Base-by-base conservation (phyloP, 148 eudicot genomes). In the Cornus controversa region DNA sequence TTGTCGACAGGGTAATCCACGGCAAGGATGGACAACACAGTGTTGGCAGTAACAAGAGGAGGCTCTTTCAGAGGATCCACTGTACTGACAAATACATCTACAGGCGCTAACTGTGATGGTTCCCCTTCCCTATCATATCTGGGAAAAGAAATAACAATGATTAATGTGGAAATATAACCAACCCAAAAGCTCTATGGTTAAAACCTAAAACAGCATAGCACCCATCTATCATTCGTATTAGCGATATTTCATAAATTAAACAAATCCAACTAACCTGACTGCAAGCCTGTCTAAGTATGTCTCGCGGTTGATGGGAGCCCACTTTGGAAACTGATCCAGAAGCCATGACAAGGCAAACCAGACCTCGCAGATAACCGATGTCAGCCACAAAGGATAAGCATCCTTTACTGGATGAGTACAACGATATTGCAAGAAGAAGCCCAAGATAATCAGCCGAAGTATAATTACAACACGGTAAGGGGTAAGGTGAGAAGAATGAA, bases 321-420 rank as follows among this genome's bases (percentile, higher is more conserved):
- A 95, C 77, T 95, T 95, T 67, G 99, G 99, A 84, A 95, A 95
- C 87, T 95, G 99, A 89, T 95, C 98, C 80, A 95, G 85, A 78
- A 95, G 96, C 98, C 98, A 95, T 29, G 98, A 95, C 68, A 94
- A 80, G 8, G 98, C 98, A 84, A 95, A 95, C 98, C 98, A 94
- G 80, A 94, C 84, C 90, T 94, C 98, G 82, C 98, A 94, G 78
- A 94, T 94, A 58, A 94, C 90, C 31, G 98, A 95, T 76, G 86
- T 86, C 75, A 95, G 90, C 98, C 98, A 95, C 79, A 95, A 78
- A 23, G 98, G 97, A 86, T 95, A 95, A 27, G 98, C 98, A 88
- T 93, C 94, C 37, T 84, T 83, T 82, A 93, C 98, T 23, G 98
- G 98, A 86, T 95, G 98, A 77, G 91, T 91, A 26, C 82, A 76